Percentiles rank a stretch among this genome's conserved stretches.
Evolutionary conservation across 306 rosid genomes (phyloP).

Genomic region (Echinosophora koreensis): DNA sequence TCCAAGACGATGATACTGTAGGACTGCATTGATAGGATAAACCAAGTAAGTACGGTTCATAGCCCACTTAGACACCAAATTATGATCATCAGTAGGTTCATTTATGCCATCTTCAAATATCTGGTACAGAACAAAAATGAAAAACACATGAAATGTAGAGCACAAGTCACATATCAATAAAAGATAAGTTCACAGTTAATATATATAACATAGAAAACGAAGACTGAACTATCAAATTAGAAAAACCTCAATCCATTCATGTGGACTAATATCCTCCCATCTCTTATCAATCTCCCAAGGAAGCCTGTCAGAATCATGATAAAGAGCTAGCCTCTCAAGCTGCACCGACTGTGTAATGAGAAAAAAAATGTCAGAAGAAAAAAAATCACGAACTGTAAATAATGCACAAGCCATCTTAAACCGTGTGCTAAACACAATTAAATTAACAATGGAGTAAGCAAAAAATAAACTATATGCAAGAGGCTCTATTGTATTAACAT

Average conservation of each 20-base stretch:
- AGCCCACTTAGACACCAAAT: constrained; percentile 78
- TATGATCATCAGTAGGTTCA: constrained; percentile 63
- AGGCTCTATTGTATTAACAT: background rate
- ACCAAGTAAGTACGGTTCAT: constrained; percentile 77
- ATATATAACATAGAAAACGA: constrained; percentile 27
- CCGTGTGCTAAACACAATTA: background rate
- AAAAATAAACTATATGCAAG: constrained; percentile 30
- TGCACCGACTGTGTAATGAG: constrained; percentile 80
- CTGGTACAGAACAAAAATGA: constrained; percentile 55
- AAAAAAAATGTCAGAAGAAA: constrained; percentile 41
- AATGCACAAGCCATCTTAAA: constrained; percentile 31
- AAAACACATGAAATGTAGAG: constrained; percentile 39
- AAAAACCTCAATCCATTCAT: constrained; percentile 94
- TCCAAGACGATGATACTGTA: constrained; percentile 97
- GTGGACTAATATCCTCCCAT: constrained; percentile 91
- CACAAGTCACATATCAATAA: constrained; percentile 2
- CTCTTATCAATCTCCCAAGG: constrained; percentile 89
- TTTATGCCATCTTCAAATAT: constrained; percentile 96
- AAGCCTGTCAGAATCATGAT: constrained; percentile 81
- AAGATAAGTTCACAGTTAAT: constrained; percentile 10
- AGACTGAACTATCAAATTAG: constrained; percentile 20
- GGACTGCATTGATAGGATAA: constrained; percentile 85
- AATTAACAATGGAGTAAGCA: constrained; percentile 9
- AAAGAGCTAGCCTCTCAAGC: constrained; percentile 94
- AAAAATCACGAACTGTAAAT: constrained; percentile 1